These are phyloP conservation scores for Phytophthora hybrid DNA, from an alignment of 352 stramenopile species.

Conservation along the genomic window DNA sequence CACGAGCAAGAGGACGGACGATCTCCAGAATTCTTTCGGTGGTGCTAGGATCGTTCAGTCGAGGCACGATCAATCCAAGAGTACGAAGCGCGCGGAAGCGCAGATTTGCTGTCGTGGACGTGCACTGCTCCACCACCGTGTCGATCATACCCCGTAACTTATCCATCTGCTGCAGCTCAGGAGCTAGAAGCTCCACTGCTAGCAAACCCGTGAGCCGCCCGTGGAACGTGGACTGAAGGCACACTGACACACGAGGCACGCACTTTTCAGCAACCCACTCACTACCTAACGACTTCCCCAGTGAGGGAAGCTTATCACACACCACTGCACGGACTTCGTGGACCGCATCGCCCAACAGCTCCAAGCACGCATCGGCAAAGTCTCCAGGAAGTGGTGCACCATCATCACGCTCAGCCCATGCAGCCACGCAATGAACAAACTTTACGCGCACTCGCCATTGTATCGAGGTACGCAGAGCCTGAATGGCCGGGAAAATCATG, in stretches of 20 bases:
- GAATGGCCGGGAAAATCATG: constrained; percentile 79
- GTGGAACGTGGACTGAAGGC: constrained; percentile 81
- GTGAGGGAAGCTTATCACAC: constrained; percentile 67
- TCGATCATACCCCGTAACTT: constrained; percentile 76
- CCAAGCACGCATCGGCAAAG: constrained; percentile 77
- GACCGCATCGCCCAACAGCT: constrained; percentile 73
- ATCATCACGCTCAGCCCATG: constrained; percentile 79
- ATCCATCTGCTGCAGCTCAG: constrained; percentile 69
- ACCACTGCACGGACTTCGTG: constrained; percentile 76
- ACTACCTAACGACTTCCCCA: constrained; percentile 76
- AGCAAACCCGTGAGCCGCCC: constrained; percentile 70
- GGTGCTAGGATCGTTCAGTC: constrained; percentile 71
- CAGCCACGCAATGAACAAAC: constrained; percentile 86
- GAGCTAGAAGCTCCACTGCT: constrained; percentile 72
- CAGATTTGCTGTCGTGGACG: constrained; percentile 81
- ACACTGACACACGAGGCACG: constrained; percentile 65
- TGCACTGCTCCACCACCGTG: constrained; percentile 78
- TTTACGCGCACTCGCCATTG: constrained; percentile 89
- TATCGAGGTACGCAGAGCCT: constrained; percentile 67
- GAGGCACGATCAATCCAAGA: constrained; percentile 66
- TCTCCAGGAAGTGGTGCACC: constrained; percentile 62
- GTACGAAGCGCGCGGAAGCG: constrained; percentile 84
- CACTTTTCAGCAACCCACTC: constrained; percentile 83
- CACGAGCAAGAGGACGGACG: constrained; percentile 65
- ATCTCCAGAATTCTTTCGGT: constrained; percentile 82